phyloP scores from a whole-genome alignment of 306 rosid genomes.

The Rubus idaeus region DNA sequence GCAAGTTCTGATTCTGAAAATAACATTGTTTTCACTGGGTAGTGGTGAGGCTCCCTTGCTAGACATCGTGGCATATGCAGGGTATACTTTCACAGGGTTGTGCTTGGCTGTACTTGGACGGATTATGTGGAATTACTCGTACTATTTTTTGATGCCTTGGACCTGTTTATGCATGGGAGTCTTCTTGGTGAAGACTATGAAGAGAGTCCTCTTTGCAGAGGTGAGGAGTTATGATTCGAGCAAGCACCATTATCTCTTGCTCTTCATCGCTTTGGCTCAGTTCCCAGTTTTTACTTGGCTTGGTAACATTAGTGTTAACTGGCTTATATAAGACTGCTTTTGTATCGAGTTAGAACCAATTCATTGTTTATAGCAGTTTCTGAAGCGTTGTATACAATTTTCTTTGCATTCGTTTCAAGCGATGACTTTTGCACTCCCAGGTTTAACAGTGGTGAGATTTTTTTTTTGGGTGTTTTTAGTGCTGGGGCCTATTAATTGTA shows the following conservation, averaged over 20 bases:
- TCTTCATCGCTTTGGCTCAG: slow-evolving; percentile 87
- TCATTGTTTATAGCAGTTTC: slow-evolving; percentile 20
- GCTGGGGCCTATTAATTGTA: not conserved
- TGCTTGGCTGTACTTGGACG: slow-evolving; percentile 81
- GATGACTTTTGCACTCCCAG: not conserved
- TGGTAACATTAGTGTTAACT: slow-evolving; percentile 82
- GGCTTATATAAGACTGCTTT: slow-evolving; percentile 57
- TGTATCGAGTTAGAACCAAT: not conserved
- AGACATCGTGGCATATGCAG: slow-evolving; percentile 84
- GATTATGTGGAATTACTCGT: slow-evolving; percentile 59
- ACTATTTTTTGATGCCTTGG: slow-evolving; percentile 89
- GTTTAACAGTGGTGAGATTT: not conserved
- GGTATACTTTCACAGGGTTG: slow-evolving; percentile 77
- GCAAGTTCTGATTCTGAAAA: slow-evolving; percentile 76
- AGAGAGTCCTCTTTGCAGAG: slow-evolving; percentile 89
- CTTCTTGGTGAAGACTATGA: slow-evolving; percentile 94
- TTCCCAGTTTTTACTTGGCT: slow-evolving; percentile 93
- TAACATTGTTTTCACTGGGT: slow-evolving; percentile 71
- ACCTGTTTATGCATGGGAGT: slow-evolving; percentile 91
- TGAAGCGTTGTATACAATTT: slow-evolving; percentile 16
- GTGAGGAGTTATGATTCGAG: slow-evolving; percentile 87
- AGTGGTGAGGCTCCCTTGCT: slow-evolving; percentile 83
- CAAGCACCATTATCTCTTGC: slow-evolving; percentile 89
- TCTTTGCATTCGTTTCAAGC: slow-evolving; percentile 9
- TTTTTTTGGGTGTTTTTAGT: not conserved